Evolutionary conservation across 1,284 basidiomycete genomes (phyloP).

Genomic region (Marasmius fiardii): DNA sequence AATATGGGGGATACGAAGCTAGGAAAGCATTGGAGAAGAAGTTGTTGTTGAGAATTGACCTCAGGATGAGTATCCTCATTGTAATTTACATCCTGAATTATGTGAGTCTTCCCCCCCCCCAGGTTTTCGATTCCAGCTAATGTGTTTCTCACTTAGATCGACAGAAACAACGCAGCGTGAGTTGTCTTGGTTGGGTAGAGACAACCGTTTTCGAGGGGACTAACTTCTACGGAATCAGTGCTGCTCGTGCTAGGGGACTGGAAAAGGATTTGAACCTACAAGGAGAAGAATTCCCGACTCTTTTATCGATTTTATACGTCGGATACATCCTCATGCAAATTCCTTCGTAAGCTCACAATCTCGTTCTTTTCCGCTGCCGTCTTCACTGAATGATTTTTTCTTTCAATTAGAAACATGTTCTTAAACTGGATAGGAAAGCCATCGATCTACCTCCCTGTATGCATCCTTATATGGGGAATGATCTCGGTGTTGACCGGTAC

Average conservation of each 20-base stretch:
- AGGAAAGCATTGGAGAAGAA: conserved; percentile 20
- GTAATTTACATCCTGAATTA: conserved; percentile 56
- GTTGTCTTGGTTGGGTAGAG: conserved; percentile 15
- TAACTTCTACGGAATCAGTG: conserved; percentile 25
- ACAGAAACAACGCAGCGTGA: conserved; percentile 66
- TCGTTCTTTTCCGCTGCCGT: background rate
- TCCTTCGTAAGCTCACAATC: conserved; percentile 47
- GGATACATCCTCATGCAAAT: conserved; percentile 39
- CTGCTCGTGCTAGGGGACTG: conserved; percentile 57
- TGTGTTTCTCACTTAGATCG: too few species aligned
- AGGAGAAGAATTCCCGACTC: conserved; percentile 33
- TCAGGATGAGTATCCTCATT: conserved; percentile 37
- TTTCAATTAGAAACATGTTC: conserved; percentile 65
- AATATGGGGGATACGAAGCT: conserved; percentile 15
- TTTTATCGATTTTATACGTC: conserved; percentile 9
- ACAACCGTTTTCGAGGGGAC: background rate
- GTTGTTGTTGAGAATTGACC: conserved; percentile 22
- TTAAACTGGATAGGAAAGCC: conserved; percentile 68
- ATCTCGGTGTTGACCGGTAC: conserved; percentile 59
- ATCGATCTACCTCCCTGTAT: conserved; percentile 63
- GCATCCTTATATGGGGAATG: conserved; percentile 68
- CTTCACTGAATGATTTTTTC: too few species aligned
- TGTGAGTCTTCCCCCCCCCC: conserved; percentile 33
- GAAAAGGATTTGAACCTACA: conserved; percentile 58
- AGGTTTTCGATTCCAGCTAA: too few species aligned